These are phyloP conservation scores for Astrocystis sublimbata DNA, from an alignment of 495 filamentous ascomycete species.

Conservation along the genomic window DNA sequence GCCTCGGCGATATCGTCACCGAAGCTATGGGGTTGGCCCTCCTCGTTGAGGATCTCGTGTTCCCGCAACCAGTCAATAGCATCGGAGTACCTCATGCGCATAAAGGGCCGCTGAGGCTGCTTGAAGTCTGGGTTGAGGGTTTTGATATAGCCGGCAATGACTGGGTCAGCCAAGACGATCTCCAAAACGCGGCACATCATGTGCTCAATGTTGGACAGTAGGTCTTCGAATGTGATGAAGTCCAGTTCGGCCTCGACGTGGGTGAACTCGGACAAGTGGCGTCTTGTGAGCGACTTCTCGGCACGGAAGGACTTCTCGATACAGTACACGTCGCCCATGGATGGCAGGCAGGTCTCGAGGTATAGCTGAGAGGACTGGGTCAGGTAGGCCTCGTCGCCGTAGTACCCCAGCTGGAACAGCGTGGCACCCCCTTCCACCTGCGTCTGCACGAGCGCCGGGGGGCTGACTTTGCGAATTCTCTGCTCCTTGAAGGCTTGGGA, in stretches of 20 bases:
- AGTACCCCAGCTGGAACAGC: slow-evolving; percentile 93
- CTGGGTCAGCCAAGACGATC: slow-evolving; percentile 68
- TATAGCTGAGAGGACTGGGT: slow-evolving; percentile 98
- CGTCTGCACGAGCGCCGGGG: slow-evolving; percentile 97
- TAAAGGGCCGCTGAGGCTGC: slow-evolving; percentile 81
- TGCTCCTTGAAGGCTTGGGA: slow-evolving; percentile 76
- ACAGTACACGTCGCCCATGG: slow-evolving; percentile 92
- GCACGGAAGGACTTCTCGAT: slow-evolving; percentile 98
- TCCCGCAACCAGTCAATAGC: slow-evolving; percentile 95
- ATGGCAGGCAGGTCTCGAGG: slow-evolving; percentile 91
- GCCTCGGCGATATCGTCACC: slow-evolving; percentile 99
- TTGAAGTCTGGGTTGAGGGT: slow-evolving; percentile 87
- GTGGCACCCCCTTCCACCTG: slow-evolving; percentile 96
- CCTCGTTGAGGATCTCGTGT: slow-evolving; percentile 80
- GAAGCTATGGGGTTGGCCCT: slow-evolving; percentile 83
- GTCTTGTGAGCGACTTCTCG: slow-evolving; percentile 91
- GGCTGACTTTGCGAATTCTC: slow-evolving; percentile 80
- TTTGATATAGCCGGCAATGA: slow-evolving; percentile 67
- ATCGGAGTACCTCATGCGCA: slow-evolving; percentile 91
- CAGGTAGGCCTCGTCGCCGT: slow-evolving; percentile 88
- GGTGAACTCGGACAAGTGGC: slow-evolving; percentile 94
- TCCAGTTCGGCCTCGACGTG: slow-evolving; percentile 97
- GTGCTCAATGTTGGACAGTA: slow-evolving; percentile 87
- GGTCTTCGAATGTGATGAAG: slow-evolving; percentile 90
- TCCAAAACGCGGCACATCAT: slow-evolving; percentile 88